Conservation (phyloP, 2,329 filamentous ascomycete genomes). For the Leptographium flavum region DNA sequence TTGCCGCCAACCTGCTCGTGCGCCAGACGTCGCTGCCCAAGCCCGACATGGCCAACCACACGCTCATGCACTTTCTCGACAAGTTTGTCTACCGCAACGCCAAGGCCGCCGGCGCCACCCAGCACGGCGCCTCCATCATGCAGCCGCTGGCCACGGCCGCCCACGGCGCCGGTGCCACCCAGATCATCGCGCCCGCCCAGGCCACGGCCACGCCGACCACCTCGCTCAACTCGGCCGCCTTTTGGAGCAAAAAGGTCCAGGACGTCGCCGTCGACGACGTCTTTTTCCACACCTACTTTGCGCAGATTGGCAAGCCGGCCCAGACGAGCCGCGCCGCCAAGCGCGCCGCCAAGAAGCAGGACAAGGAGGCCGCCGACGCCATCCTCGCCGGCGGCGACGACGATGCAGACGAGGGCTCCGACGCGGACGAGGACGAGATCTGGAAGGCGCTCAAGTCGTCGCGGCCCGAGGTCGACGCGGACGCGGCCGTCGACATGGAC, state of each 20-base stretch:
- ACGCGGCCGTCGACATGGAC: constrained; percentile 30
- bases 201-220: constrained; percentile 17
- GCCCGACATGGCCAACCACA: constrained; percentile 80
- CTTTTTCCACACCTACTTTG: constrained; percentile 98
- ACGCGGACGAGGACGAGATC: constrained; percentile 22
- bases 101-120: constrained; percentile 39
- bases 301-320: constrained; percentile 48
- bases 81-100: constrained; percentile 97
- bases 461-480: constrained; percentile 25
- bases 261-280: constrained; percentile 84
- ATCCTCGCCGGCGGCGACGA: constrained; percentile 23
- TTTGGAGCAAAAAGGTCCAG: constrained; percentile 83
- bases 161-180: constrained; percentile 20
- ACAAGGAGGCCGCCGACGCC: constrained; percentile 60
- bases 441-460: constrained; percentile 22
- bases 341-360: constrained; percentile 29
- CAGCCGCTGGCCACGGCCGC: constrained; percentile 58
- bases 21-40: constrained; percentile 65
- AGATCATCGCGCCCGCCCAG: constrained; percentile 35
- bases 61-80: constrained; percentile 88
- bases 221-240: constrained; percentile 68
- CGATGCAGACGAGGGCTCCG: constrained; percentile 45
- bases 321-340: constrained; percentile 42
- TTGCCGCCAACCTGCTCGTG: constrained; percentile 57
- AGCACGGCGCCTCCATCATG: constrained; percentile 86